These are phyloP conservation scores for Stagonosporopsis chrysanthemi DNA, from an alignment of 2,329 filamentous ascomycete species.

Conservation along the genomic window DNA sequence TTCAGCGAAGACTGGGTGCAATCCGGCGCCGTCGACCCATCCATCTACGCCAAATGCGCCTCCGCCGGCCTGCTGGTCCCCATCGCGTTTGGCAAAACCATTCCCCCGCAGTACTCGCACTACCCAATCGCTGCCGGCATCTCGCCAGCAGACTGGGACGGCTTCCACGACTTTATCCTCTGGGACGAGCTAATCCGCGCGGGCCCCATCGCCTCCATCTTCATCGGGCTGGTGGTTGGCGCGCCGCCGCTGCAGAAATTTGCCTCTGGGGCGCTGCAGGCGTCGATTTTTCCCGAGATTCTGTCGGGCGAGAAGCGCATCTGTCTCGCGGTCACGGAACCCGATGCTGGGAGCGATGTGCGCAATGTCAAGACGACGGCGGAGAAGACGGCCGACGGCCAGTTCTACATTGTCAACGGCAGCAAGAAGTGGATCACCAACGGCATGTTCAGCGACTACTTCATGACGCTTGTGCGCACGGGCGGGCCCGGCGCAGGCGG, in stretches of 20 bases:
- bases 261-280: slow-evolving; percentile 29
- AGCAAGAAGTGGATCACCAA: slow-evolving; percentile 52
- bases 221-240: slow-evolving; percentile 43
- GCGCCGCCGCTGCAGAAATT: slow-evolving; percentile 39
- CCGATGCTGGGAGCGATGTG: slow-evolving; percentile 40
- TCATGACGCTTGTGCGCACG: slow-evolving; percentile 45
- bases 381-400: slow-evolving; percentile 33
- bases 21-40: slow-evolving; percentile 33
- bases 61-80: slow-evolving; percentile 40
- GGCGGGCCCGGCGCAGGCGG: slow-evolving; percentile 39
- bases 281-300: slow-evolving; percentile 40
- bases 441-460: slow-evolving; percentile 46
- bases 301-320: slow-evolving; percentile 40
- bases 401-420: slow-evolving; percentile 50
- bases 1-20: slow-evolving; percentile 40
- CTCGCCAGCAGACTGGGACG: slow-evolving; percentile 44
- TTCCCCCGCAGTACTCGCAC: slow-evolving; percentile 35
- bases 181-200: slow-evolving; percentile 47
- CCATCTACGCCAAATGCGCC: slow-evolving; percentile 38
- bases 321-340: slow-evolving; percentile 43
- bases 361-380: slow-evolving; percentile 36
- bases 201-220: slow-evolving; percentile 34
- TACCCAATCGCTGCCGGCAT: slow-evolving; percentile 61
- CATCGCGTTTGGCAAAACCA: slow-evolving; percentile 41
- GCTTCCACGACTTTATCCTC: slow-evolving; percentile 49